phyloP scores from a whole-genome alignment of 2,329 filamentous ascomycete species.

The Fusarium burgessii region DNA sequence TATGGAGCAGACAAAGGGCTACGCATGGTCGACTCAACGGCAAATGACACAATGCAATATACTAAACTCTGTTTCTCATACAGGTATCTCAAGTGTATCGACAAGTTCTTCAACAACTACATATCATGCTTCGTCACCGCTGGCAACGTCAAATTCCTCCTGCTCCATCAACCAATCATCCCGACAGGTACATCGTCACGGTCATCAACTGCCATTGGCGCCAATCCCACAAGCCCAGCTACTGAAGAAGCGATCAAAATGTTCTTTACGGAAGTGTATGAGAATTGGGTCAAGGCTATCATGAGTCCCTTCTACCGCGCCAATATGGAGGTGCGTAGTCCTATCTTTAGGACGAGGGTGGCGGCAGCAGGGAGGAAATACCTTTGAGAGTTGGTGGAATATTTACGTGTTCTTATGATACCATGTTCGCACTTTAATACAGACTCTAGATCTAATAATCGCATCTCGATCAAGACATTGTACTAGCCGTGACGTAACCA shows the following conservation, averaged over 20 bases:
- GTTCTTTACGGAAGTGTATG: slow-evolving; percentile 96
- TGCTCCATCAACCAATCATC: slow-evolving; percentile 83
- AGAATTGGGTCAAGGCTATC: slow-evolving; percentile 94
- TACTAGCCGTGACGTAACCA: too few species aligned
- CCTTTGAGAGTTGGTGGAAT: slow-evolving; percentile 63
- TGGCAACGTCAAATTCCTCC: slow-evolving; percentile 91
- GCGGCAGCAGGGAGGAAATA: slow-evolving; percentile 93
- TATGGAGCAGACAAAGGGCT: slow-evolving; percentile 2
- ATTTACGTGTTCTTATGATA: slow-evolving; percentile 39
- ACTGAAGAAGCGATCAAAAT: slow-evolving; percentile 96
- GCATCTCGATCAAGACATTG: neutral
- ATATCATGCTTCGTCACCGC: slow-evolving; percentile 95
- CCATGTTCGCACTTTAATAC: slow-evolving; percentile 31
- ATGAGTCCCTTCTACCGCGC: slow-evolving; percentile 97
- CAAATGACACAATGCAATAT: neutral
- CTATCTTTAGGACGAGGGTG: slow-evolving; percentile 85
- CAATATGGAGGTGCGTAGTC: slow-evolving; percentile 87
- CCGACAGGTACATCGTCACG: slow-evolving; percentile 60
- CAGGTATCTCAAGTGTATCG: slow-evolving; percentile 96
- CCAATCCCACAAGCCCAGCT: slow-evolving; percentile 87
- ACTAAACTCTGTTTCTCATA: slow-evolving; percentile 6
- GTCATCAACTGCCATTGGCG: slow-evolving; percentile 77
- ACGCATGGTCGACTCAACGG: neutral
- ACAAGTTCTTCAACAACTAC: slow-evolving; percentile 96
- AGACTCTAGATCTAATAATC: slow-evolving; percentile 1